phyloP scores from a whole-genome alignment of 768 basidiomycete species.

The Imleria badia region DNA sequence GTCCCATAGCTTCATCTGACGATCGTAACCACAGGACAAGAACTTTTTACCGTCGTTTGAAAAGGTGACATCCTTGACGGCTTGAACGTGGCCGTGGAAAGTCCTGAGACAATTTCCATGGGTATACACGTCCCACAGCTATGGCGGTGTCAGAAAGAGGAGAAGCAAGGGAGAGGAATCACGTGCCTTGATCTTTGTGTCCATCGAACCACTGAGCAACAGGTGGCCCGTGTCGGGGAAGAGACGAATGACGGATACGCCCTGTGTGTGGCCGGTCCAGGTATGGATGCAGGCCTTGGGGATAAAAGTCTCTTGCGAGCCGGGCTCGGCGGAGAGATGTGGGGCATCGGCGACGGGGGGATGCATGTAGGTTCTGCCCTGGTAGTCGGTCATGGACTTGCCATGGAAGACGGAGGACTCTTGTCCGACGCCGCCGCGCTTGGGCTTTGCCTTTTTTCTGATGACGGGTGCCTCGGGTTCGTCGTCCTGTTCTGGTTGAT shows the following conservation, averaged over 20 bases:
- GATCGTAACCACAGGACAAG: constrained; percentile 91
- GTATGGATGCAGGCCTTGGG: constrained; percentile 96
- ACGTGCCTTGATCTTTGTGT: constrained; percentile 93
- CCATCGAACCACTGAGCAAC: constrained; percentile 93
- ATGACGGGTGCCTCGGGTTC: constrained; percentile 57
- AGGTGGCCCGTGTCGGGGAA: constrained; percentile 95
- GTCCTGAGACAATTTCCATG: constrained; percentile 96
- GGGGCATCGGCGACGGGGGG: constrained; percentile 89
- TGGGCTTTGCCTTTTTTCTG: constrained; percentile 75
- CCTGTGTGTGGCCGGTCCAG: constrained; percentile 97
- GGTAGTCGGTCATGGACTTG: constrained; percentile 95
- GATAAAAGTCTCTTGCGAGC: constrained; percentile 88
- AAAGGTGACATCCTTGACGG: constrained; percentile 95
- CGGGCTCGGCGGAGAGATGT: constrained; percentile 73
- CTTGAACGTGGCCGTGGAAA: constrained; percentile 95
- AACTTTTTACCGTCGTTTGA: constrained; percentile 91
- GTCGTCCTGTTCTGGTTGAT: constrained; percentile 58
- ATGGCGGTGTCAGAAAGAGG: constrained; percentile 6
- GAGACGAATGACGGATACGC: constrained; percentile 88
- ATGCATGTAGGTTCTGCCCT: constrained; percentile 97
- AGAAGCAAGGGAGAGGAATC: not conserved
- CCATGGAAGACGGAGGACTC: constrained; percentile 97
- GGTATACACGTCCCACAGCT: constrained; percentile 98
- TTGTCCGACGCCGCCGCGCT: constrained; percentile 77
- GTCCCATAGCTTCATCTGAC: constrained; percentile 99